These are phyloP conservation scores for Medicago truncatula DNA, from an alignment of 306 rosid species.

Conservation along the genomic window MtrunA17r5.0-ANR NC_053043.1:6882001-6882500, in stretches of 20 bases:
- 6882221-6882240: neutral
- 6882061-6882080: conserved; percentile 45
- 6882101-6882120: conserved; percentile 56
- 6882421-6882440: no score
- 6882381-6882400: no score
- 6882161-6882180: no score
- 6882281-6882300: no score
- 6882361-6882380: no score
- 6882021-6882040: conserved; percentile 38
- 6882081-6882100: conserved; percentile 53
- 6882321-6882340: no score
- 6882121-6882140: conserved; percentile 14
- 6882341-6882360: no score
- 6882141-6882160: neutral
- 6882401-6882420: no score
- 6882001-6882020: conserved; percentile 59
- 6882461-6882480: neutral
- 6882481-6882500: neutral
- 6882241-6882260: neutral
- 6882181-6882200: neutral
- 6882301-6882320: no score
- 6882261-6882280: no score
- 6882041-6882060: conserved; percentile 59
- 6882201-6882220: neutral
- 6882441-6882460: no score